These are phyloP conservation scores for Mycena pura DNA, from an alignment of 768 basidiomycete species.

Conservation along the genomic window DNA sequence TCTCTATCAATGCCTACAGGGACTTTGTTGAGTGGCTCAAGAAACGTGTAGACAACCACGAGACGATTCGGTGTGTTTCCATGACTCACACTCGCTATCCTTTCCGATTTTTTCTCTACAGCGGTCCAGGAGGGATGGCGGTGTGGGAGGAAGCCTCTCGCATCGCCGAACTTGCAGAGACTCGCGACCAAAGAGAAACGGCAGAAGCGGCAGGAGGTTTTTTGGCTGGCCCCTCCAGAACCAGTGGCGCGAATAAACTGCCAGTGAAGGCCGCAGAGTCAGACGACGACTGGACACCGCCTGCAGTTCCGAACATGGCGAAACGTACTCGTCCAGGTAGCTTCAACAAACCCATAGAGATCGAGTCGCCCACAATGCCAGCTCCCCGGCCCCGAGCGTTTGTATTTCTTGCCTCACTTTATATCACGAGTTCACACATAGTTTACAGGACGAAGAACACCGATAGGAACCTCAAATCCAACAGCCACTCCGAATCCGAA, in stretches of 20 bases:
- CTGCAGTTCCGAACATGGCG: slow-evolving; percentile 3
- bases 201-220: too few species aligned
- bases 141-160: slow-evolving; percentile 10
- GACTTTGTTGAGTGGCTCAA: slow-evolving; percentile 9
- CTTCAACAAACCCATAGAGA: slow-evolving; percentile 10
- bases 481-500: too few species aligned
- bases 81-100: not conserved
- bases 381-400: not conserved
- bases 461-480: too few species aligned
- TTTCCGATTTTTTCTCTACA: not conserved
- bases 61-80: slow-evolving; percentile 1
- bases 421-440: not conserved
- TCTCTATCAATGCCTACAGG: slow-evolving; percentile 20
- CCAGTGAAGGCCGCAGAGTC: too few species aligned
- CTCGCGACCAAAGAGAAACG: not conserved
- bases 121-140: not conserved
- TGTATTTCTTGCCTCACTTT: not conserved
- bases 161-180: not conserved
- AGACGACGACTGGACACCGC: slow-evolving; percentile 4
- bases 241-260: too few species aligned
- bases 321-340: not conserved
- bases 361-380: slow-evolving; percentile 12
- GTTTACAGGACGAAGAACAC: too few species aligned
- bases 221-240: too few species aligned
- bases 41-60: not conserved